phyloP scores from a whole-genome alignment of 805 yeast genomes.

The Kazachstania martiniae region DNA sequence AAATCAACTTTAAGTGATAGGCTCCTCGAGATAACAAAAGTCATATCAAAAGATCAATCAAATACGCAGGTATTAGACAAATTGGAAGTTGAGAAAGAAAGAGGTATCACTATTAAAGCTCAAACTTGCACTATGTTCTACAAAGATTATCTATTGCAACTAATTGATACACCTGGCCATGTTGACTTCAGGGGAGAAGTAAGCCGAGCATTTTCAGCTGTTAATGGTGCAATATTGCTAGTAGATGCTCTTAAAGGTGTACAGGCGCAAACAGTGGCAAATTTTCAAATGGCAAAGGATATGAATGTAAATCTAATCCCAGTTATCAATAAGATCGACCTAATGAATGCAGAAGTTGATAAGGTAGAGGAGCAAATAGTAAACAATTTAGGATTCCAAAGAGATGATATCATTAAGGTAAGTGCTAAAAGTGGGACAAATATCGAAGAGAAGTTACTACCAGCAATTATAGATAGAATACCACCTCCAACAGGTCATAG shows the following conservation, averaged over 20 bases:
- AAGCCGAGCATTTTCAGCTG: conserved; percentile 86
- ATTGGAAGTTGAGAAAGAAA: conserved; percentile 86
- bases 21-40: conserved; percentile 78
- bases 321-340: conserved; percentile 82
- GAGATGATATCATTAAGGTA: conserved; percentile 66
- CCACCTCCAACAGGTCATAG: conserved; percentile 62
- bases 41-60: conserved; percentile 50
- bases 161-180: conserved; percentile 97
- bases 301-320: conserved; percentile 77
- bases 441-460: conserved; percentile 59
- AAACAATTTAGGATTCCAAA: conserved; percentile 55
- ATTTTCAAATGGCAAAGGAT: conserved; percentile 81
- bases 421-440: conserved; percentile 88
- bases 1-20: conserved; percentile 87
- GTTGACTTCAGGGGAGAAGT: conserved; percentile 89
- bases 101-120: conserved; percentile 96
- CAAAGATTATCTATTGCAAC: conserved; percentile 71
- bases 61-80: conserved; percentile 84
- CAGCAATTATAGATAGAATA: conserved; percentile 70
- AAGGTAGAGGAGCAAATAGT: conserved; percentile 79
- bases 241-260: conserved; percentile 96
- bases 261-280: conserved; percentile 98
- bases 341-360: conserved; percentile 70
- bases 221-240: conserved; percentile 83
- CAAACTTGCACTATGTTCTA: conserved; percentile 94